Conservation (phyloP, 2,329 filamentous ascomycete genomes). For the Rhynchosporium secalis region DNA sequence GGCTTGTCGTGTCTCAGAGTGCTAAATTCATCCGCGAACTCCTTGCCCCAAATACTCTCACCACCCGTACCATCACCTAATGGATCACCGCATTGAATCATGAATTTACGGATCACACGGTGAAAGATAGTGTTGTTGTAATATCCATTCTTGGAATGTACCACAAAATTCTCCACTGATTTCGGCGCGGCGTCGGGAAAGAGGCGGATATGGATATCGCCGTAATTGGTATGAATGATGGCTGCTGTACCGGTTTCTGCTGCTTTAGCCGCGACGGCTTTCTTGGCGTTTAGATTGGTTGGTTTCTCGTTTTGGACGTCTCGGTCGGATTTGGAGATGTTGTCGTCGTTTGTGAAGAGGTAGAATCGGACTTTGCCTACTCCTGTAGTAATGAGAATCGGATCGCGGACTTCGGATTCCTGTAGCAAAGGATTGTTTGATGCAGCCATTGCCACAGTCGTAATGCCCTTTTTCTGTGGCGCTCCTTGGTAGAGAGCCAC, state of each 20-base stretch:
- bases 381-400: conserved; percentile 82
- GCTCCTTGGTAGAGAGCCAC: conserved; percentile 90
- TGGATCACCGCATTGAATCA: conserved; percentile 89
- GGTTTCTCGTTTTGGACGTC: conserved; percentile 97
- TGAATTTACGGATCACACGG: conserved; percentile 95
- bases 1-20: conserved; percentile 91
- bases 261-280: conserved; percentile 58
- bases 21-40: conserved; percentile 93
- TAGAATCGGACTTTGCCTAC: conserved; percentile 91
- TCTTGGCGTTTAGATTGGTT: conserved; percentile 58
- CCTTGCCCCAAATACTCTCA: conserved; percentile 88
- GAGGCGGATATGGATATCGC: conserved; percentile 89
- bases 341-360: conserved; percentile 92
- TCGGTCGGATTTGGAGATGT: conserved; percentile 77
- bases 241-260: conserved; percentile 76
- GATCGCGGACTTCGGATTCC: conserved; percentile 87
- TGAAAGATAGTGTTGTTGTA: conserved; percentile 99
- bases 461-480: conserved; percentile 88
- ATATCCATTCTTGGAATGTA: conserved; percentile 84
- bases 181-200: conserved; percentile 93
- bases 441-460: conserved; percentile 96
- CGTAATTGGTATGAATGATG: conserved; percentile 86
- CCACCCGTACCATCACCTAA: conserved; percentile 87
- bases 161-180: conserved; percentile 96
- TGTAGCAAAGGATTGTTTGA: conserved; percentile 90